Evolutionary conservation across 192 early-diverging fungal genomes (phyloP), one percentile per base, ranked within the genome.

Genomic region (Podila verticillata): DNA sequence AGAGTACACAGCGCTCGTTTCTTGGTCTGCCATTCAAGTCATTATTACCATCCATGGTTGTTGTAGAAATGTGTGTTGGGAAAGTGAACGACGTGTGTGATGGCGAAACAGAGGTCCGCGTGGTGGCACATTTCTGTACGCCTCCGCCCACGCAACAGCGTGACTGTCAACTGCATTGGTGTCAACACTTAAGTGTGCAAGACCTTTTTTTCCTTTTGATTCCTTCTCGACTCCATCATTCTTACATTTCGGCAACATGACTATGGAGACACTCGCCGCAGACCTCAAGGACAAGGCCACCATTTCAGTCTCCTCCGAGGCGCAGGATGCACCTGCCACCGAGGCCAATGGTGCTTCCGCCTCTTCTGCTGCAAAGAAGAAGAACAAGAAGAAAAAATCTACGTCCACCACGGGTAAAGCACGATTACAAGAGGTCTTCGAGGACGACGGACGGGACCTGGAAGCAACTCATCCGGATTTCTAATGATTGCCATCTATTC

Each of bases 381-480:
- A 88, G 56, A 88, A 83, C 71, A 88, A 88, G 68, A 84, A 84
- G 72, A 87, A 87, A 34, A 83, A 88, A 64, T 47, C 73, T 48
- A 34, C 72, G 0, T 24, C 68, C 17, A 67, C 60, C 7, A 62
- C 71, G 26, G 59, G 48, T 58, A 57, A 36, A 30, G 70, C 39
- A 44, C 4, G 39, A 2, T 15, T 0, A 12, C 2, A 15, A 44
- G 39, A 10, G 39, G 39, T 44, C 15, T 44, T 15, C 17, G 15
- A 44, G 39, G 39, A 15, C 13, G 7, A 44, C 12, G 39, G 17
- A 15, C 39, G 39, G 17, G 15, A 4, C 39, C 39, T 10, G 3
- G 17, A 44, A 7, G 39, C 2, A 15, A 24, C 51, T 24, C 22
- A 26, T 54, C 51, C 7, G 22, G 19, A 22, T 54, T 54, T 24